A percentile compares a stretch with the other conserved stretches of the same genome.
These are phyloP conservation scores for Penicillium sp. DNA, from an alignment of 2,329 filamentous ascomycete species.

Conservation along the genomic window DNA sequence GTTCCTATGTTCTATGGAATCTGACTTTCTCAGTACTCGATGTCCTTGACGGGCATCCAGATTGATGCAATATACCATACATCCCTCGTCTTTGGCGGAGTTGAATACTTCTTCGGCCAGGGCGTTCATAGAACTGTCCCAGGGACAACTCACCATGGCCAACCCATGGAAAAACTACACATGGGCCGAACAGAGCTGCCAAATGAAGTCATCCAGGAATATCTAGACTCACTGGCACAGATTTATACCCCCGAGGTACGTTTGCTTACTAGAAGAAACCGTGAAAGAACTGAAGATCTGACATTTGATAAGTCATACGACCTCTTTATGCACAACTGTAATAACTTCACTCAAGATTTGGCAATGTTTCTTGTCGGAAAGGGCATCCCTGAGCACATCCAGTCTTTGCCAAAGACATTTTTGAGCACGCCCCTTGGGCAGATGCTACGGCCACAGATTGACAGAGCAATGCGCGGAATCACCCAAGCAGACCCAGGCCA, in stretches of 20 bases:
- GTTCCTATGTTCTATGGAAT: background rate
- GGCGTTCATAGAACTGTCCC: conserved; percentile 78
- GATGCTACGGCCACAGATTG: conserved; percentile 77
- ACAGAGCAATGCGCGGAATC: conserved; percentile 59
- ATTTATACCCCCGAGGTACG: conserved; percentile 75
- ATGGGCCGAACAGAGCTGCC: conserved; percentile 77
- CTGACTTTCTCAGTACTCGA: conserved; percentile 47
- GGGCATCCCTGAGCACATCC: conserved; percentile 83
- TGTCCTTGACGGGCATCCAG: conserved; percentile 59
- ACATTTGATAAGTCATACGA: conserved; percentile 67
- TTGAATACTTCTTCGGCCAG: conserved; percentile 87
- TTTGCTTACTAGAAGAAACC: background rate
- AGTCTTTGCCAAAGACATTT: conserved; percentile 77
- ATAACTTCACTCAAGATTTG: conserved; percentile 94
- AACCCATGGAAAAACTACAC: conserved; percentile 69
- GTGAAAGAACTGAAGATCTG: background rate
- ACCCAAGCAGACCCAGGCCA: conserved; percentile 53
- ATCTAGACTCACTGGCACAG: conserved; percentile 74
- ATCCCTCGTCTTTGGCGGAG: conserved; percentile 75
- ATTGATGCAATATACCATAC: conserved; percentile 97
- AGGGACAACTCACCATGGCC: conserved; percentile 80
- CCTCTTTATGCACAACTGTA: conserved; percentile 88
- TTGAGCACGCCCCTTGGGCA: conserved; percentile 81
- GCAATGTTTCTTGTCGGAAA: conserved; percentile 83
- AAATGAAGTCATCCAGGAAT: conserved; percentile 78